Base-by-base conservation (phyloP, 1,284 basidiomycete genomes). In the Ceratobasidium sp. region DNA sequence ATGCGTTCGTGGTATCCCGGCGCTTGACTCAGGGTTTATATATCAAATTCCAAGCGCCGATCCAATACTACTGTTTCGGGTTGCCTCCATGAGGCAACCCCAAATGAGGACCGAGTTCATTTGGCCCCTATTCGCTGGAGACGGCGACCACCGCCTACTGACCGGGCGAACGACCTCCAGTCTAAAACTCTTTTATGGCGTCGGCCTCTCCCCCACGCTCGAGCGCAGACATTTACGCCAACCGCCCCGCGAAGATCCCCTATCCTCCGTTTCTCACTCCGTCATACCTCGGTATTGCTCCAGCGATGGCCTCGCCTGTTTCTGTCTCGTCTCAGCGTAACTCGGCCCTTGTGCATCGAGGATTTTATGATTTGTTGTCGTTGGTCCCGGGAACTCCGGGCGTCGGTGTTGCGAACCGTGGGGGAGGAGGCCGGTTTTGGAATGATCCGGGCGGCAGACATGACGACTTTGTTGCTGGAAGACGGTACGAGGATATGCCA, bases 311-410 rank as follows among this genome's bases (percentile, higher is more conserved):
- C 14, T 58, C 51, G 3, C 66, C 54, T 39, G 54, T 71, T 6
- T 58, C 66, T 27, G 66, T 46, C 9, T 22, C 53, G 9, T 71
- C 66, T 11, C 66, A 71, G 6, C 53, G 66, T 14, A 71, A 71
- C 41, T 71, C 66, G 34, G 91, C 92, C 13, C 82, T 94, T 58
- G 83, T 93, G 41, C 92, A 94, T 84, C 90, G 90, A 76, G 94
- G 93, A 7, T 96, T 95, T 84, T 93, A 93, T 82, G 92, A 96
- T 83, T 86, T 96, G 39, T 85, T 95, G 48, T 85, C 92, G n/a
- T 86, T 92, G 84, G 90, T 92, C 76, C 90, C 90, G 4, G 76
- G 77, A 22, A 65, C 90, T 88, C 1, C 88, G 88, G 66, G 66
- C 2, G 66, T 71, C 1, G 66, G 66, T 11, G 78, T 88, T 88